Base-by-base conservation (phyloP, 768 basidiomycete species). In the Podaxis mareebaensis region DNA sequence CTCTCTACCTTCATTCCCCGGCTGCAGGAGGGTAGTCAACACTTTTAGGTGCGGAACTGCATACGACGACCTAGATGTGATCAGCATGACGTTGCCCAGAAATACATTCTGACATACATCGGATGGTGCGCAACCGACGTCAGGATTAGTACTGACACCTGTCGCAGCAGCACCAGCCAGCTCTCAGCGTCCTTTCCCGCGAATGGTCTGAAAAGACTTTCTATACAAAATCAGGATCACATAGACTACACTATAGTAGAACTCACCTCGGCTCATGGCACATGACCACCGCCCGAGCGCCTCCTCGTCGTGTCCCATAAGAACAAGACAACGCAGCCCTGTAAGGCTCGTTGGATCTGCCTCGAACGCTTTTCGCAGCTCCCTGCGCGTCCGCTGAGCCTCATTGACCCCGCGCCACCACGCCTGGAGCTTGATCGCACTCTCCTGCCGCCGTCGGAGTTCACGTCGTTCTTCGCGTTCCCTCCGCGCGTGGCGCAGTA, bases 131-230 rank as follows among this genome's bases (percentile, higher is more conserved):
- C 80, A 1, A 87, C 72, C 0, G 86, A 85, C 44, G 71, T 72
- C 26, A 92, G 75, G 0, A 93, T 73, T 20, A 86, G 69, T 17
- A 85, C 51, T 7, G 79, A 70, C 0, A 79, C 71, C 65, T 81
- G 83, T 24, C 80, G 77, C 6, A 91, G 76, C 15, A 93, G 80
- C 2, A 85, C 79, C n/a, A 85, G 66, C 89, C 89, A 92, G 64
- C 83, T 86, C n/a, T 62, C 42, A 15, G 53, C 7, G 72, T 70
- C 20, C 71, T 61, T 44, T 20, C 52, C 63, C 3, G 20, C n/a
- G 3, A 60, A 53, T 28, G 63, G 48, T 12, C 44, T 30, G 6
- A 61, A 58, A n/a, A 66, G 51, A 28, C 28, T 26, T 40, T 53
- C 63, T 66, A 40, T 7, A 28, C 26, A 54, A 62, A 26, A 26